phyloP scores from a whole-genome alignment of 805 yeast species.

The Candida nanaspora region DNA sequence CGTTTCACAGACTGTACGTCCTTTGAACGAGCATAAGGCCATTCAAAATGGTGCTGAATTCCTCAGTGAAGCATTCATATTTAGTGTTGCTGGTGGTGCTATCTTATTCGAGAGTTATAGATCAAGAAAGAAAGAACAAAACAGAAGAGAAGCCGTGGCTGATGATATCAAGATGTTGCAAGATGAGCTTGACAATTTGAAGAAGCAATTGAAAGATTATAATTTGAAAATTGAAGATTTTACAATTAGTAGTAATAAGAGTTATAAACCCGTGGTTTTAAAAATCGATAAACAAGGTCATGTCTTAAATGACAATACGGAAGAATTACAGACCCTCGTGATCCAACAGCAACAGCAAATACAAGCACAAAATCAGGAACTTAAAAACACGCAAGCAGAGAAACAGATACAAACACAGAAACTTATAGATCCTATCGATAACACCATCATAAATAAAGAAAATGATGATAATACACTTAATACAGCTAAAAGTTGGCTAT shows the following conservation, averaged over 20 bases:
- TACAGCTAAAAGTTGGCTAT: too few relatives aligned
- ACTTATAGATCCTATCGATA: too few relatives aligned
- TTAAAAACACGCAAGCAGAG: too few relatives aligned
- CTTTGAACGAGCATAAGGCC: conserved; percentile 76
- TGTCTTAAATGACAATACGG: conserved; percentile 1
- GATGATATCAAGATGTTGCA: conserved; percentile 68
- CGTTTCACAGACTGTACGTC: conserved; percentile 45
- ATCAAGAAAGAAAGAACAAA: conserved; percentile 54
- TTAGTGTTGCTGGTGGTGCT: conserved; percentile 72
- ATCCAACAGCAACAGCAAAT: background rate
- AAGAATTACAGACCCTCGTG: background rate
- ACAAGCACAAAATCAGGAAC: background rate
- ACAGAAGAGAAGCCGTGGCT: conserved; percentile 56
- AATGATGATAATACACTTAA: too few relatives aligned
- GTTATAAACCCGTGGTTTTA: conserved; percentile 37
- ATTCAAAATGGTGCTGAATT: conserved; percentile 77
- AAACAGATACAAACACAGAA: too few relatives aligned
- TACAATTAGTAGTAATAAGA: conserved; percentile 36
- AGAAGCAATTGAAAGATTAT: conserved; percentile 38
- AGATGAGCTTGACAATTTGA: conserved; percentile 57
- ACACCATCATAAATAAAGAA: too few relatives aligned
- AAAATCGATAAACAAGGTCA: conserved; percentile 25
- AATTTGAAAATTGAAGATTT: conserved; percentile 38
- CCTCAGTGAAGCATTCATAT: conserved; percentile 69
- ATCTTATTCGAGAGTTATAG: conserved; percentile 67